Conservation (phyloP, 106 monocot species). For the Triglochin maritima region DNA sequence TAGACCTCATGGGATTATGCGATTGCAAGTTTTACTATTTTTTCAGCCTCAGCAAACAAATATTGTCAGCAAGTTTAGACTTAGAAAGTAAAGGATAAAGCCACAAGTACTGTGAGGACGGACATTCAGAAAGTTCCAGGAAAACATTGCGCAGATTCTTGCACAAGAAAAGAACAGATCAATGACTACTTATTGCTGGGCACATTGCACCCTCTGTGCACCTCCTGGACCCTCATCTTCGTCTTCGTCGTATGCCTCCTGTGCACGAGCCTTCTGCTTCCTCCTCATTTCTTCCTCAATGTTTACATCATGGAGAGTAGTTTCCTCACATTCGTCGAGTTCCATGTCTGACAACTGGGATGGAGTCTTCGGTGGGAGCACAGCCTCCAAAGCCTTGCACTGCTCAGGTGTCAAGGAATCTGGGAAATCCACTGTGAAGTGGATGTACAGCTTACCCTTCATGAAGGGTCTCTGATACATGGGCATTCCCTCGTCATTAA, state of each 20-base stretch:
- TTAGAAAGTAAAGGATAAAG: too few species aligned
- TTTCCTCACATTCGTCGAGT: constrained; percentile 87
- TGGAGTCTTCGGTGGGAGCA: constrained; percentile 48
- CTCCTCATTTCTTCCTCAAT: constrained; percentile 81
- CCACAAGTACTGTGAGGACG: too few species aligned
- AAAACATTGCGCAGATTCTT: too few species aligned
- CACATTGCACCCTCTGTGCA: constrained; percentile 75
- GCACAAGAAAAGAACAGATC: too few species aligned
- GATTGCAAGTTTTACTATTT: too few species aligned
- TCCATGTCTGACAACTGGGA: constrained; percentile 69
- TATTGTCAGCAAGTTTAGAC: too few species aligned
- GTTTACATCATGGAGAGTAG: constrained; percentile 73
- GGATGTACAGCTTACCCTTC: constrained; percentile 89
- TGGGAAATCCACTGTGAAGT: constrained; percentile 86
- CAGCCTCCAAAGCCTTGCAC: constrained; percentile 44
- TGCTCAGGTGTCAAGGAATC: constrained; percentile 53
- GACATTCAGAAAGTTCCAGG: too few species aligned
- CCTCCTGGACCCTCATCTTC: constrained; percentile 46
- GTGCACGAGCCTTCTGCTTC: constrained; percentile 46
- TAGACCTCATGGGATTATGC: too few species aligned
- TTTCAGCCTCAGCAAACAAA: too few species aligned
- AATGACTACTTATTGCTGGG: constrained; percentile 41
- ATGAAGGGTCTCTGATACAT: constrained; percentile 84
- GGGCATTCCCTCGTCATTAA: constrained; percentile 90
- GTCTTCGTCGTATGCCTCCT: constrained; percentile 90